Percentiles rank a stretch among this genome's conserved stretches.
Evolutionary conservation across 2,329 filamentous ascomycete genomes (phyloP).

Genomic region (Plenodomus biglobosus): DNA sequence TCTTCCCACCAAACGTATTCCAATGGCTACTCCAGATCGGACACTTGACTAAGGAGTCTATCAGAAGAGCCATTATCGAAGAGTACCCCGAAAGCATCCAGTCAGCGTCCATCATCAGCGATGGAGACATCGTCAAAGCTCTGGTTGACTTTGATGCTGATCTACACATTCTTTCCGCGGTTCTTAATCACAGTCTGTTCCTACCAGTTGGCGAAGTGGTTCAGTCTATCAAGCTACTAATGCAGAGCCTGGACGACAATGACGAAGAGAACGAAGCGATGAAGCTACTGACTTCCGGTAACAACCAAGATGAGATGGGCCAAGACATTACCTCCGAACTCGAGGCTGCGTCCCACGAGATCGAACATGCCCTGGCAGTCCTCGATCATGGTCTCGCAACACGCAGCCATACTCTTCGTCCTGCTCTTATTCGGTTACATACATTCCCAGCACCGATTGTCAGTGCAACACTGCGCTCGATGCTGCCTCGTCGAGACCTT

Average conservation of each 20-base stretch:
- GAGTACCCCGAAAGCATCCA: constrained; percentile 45
- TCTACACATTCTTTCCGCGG: constrained; percentile 65
- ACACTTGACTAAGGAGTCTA: constrained; percentile 48
- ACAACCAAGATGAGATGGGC: constrained; percentile 34
- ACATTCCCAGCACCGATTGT: constrained; percentile 63
- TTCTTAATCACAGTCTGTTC: constrained; percentile 64
- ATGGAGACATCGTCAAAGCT: constrained; percentile 63
- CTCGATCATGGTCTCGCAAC: constrained; percentile 65
- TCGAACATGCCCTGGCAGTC: constrained; percentile 68
- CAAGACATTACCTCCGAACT: constrained; percentile 44
- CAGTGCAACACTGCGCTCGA: constrained; percentile 63
- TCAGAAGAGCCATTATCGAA: constrained; percentile 46
- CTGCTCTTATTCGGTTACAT: constrained; percentile 70
- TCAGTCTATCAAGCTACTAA: constrained; percentile 64
- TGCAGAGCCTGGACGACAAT: constrained; percentile 65
- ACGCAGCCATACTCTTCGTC: constrained; percentile 64
- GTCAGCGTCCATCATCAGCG: constrained; percentile 52
- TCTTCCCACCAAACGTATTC: constrained; percentile 56
- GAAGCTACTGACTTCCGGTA: constrained; percentile 45
- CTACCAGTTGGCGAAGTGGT: constrained; percentile 68
- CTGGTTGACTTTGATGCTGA: constrained; percentile 68
- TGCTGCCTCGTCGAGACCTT: constrained; percentile 67
- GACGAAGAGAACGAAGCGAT: constrained; percentile 36
- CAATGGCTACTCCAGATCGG: constrained; percentile 63
- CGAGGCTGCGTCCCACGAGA: constrained; percentile 53